Evolutionary conservation across 176 grass and related monocot species (phyloP), one percentile per base, ranked within the genome.

Genomic region (Rhynchospora breviuscula): DNA sequence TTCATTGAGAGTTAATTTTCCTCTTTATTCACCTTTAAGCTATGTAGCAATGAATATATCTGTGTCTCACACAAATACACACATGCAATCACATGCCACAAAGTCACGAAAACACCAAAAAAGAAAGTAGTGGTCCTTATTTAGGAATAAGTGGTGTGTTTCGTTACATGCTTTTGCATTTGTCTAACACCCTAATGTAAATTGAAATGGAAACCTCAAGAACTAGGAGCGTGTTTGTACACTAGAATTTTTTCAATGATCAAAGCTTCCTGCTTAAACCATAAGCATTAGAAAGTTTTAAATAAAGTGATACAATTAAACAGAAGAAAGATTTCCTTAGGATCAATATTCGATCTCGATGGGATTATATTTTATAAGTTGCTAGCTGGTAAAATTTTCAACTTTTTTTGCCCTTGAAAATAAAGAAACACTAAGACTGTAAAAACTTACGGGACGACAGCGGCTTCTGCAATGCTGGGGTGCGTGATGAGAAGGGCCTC

Each of bases 401-500:
- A 8, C 13, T 18, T 79, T 54, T 57, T 25, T 44, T n/a, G n/a
- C 10, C 4, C 35, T 4, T 40, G 4, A 40, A 40, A 40, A 53
- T 31, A 17, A n/a, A 15, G 53, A 44, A 40, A 35, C 60, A 35
- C 4, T 3, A 18, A 59, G 15, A 81, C 6, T 2, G 1, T 84
- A 3, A 49, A 64, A 12, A 77, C 76, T 80, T 87, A 95, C 93
- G 86, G 90, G 3, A 95, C 90, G 29, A 96, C 88, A 12, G 90
- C 93, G 47, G 90, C 90, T 2, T 92, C 88, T 0, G 69, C 83
- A 17, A 95, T 92, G 82, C 80, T 49, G 13, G 93, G 85, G 80
- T 95, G 87, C 10, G 93, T 73, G 35, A 92, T 91, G 66, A 95
- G 93, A n/a, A 95, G 69, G 15, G 93, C 93, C 61, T 95, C 93